Conservation (phyloP, 192 early-diverging fungal genomes). For the Piromyces sp. region DNA sequence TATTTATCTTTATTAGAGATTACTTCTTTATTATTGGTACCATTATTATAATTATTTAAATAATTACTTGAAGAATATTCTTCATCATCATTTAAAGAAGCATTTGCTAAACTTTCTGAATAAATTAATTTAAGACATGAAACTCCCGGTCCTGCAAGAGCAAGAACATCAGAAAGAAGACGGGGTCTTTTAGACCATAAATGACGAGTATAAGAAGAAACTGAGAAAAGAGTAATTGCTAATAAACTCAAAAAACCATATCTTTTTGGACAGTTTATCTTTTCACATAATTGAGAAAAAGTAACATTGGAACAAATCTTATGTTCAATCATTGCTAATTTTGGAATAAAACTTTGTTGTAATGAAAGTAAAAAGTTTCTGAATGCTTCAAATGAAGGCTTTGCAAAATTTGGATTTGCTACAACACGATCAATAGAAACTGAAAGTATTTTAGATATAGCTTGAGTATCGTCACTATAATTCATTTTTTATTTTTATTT, state of each 20-base stretch:
- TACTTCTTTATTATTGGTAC: background rate
- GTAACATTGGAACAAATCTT: background rate
- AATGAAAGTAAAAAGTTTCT: background rate
- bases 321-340: background rate
- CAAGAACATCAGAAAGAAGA: background rate
- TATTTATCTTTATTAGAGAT: background rate
- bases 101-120: background rate
- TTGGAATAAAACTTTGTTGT: background rate
- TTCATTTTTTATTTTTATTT: background rate
- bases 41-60: background rate
- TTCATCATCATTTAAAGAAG: background rate
- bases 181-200: background rate
- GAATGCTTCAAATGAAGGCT: background rate
- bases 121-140: background rate
- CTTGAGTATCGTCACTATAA: background rate
- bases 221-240: background rate
- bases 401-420: background rate
- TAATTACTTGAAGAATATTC: background rate
- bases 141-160: background rate
- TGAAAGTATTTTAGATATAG: background rate
- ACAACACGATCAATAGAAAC: background rate
- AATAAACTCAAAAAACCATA: background rate
- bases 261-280: background rate
- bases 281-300: background rate
- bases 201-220: background rate